phyloP scores from a whole-genome alignment of 306 rosid species.

The Vachellia collinsii region DNA sequence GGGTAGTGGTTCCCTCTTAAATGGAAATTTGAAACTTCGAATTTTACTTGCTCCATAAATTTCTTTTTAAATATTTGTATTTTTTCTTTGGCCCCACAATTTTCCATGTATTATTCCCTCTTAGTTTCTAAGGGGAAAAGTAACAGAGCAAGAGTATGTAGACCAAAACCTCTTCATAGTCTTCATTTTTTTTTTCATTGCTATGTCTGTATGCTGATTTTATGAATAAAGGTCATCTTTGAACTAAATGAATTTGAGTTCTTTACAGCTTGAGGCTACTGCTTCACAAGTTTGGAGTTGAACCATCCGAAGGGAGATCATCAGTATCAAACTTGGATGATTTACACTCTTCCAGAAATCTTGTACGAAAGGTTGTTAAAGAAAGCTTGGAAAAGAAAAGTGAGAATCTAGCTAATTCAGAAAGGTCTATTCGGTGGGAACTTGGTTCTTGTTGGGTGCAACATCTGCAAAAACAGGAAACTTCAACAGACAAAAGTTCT shows the following conservation, averaged over 20 bases:
- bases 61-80: not conserved
- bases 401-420: slow-evolving; percentile 49
- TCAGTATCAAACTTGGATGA: slow-evolving; percentile 50
- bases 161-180: not conserved
- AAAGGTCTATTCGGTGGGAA: slow-evolving; percentile 87
- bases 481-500: slow-evolving; percentile 44
- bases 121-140: slow-evolving; percentile 1
- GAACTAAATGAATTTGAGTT: slow-evolving; percentile 32
- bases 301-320: slow-evolving; percentile 47
- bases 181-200: not conserved
- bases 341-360: slow-evolving; percentile 49
- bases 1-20: not conserved
- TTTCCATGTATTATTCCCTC: not conserved
- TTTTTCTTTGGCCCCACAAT: not conserved
- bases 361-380: slow-evolving; percentile 59
- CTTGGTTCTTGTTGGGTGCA: slow-evolving; percentile 97
- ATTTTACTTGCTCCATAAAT: not conserved
- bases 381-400: slow-evolving; percentile 61
- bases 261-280: slow-evolving; percentile 75
- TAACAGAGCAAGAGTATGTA: not conserved
- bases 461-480: slow-evolving; percentile 82
- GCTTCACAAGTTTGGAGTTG: slow-evolving; percentile 63
- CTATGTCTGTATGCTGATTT: not conserved
- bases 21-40: not conserved
- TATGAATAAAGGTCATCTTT: not conserved